Percentiles rank a stretch among this genome's conserved stretches.
Evolutionary conservation across 768 basidiomycete species (phyloP).

Genomic region (Russula olivacea): DNA sequence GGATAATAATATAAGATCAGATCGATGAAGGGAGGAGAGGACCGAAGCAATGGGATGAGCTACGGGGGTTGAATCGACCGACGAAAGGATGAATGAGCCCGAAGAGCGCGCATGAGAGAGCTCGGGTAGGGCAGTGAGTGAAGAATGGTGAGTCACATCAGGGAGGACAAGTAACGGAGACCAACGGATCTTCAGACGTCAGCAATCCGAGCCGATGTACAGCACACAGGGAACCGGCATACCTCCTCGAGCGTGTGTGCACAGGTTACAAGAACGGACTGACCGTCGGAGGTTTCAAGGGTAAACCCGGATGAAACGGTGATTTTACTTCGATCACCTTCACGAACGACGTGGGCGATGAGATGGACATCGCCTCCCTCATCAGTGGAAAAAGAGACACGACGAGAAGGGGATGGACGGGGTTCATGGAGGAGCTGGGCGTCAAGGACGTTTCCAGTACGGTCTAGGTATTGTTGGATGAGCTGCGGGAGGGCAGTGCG

Average conservation of each 20-base stretch:
- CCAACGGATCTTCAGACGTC: slow-evolving; percentile 32
- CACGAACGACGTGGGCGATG: slow-evolving; percentile 47
- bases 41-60: slow-evolving; percentile 39
- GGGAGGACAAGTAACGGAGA: slow-evolving; percentile 31
- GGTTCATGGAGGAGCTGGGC: slow-evolving; percentile 47
- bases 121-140: slow-evolving; percentile 7
- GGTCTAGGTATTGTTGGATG: slow-evolving; percentile 40
- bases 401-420: slow-evolving; percentile 35
- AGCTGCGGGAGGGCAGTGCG: slow-evolving; percentile 30
- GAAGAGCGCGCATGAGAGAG: slow-evolving; percentile 19
- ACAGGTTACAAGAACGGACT: slow-evolving; percentile 46
- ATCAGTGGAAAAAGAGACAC: slow-evolving; percentile 25
- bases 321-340: slow-evolving; percentile 39
- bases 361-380: slow-evolving; percentile 36
- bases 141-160: slow-evolving; percentile 4
- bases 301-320: slow-evolving; percentile 55
- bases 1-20: slow-evolving; percentile 49
- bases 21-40: slow-evolving; percentile 52
- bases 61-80: slow-evolving; percentile 29
- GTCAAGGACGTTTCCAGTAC: slow-evolving; percentile 40
- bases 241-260: slow-evolving; percentile 63
- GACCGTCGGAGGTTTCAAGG: slow-evolving; percentile 33
- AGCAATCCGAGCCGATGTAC: neutral
- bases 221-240: slow-evolving; percentile 18
- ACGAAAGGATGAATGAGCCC: slow-evolving; percentile 43